Evolutionary conservation across 257 asterid species (phyloP).

Genomic region (Lithospermum erythrorhizon): DNA sequence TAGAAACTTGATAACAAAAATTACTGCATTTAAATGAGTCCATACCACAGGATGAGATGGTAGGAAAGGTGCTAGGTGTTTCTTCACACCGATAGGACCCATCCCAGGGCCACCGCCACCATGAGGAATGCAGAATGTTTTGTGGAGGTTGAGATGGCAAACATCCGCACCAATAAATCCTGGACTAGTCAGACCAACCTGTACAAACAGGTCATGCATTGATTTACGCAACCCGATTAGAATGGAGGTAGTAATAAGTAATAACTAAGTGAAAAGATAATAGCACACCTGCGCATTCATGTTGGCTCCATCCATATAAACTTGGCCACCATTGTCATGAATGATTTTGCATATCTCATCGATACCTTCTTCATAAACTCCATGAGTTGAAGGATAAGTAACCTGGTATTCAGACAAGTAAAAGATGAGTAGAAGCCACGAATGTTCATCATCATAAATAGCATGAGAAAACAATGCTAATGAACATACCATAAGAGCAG

Average conservation of each 20-base stretch:
- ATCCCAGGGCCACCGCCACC: slow-evolving; percentile 99
- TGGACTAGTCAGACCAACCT: slow-evolving; percentile 97
- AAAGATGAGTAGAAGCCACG: neutral
- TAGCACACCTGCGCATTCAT: slow-evolving; percentile 91
- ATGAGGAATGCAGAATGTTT: slow-evolving; percentile 95
- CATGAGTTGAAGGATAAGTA: slow-evolving; percentile 98
- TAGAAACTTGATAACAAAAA: neutral
- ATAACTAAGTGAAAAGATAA: neutral
- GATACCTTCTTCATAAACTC: slow-evolving; percentile 97
- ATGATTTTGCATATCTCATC: slow-evolving; percentile 92
- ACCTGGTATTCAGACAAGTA: slow-evolving; percentile 39
- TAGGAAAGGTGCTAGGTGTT: slow-evolving; percentile 80
- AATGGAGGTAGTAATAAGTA: no score
- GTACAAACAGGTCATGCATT: slow-evolving; percentile 8
- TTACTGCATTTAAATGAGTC: neutral
- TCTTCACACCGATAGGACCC: slow-evolving; percentile 99
- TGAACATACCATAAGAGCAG: slow-evolving; percentile 84
- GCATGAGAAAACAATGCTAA: neutral
- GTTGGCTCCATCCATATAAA: slow-evolving; percentile 99
- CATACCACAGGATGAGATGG: slow-evolving; percentile 98
- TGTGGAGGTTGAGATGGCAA: slow-evolving; percentile 97
- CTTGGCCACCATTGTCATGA: slow-evolving; percentile 98
- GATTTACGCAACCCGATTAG: neutral
- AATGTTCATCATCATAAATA: slow-evolving; percentile 7
- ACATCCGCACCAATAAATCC: slow-evolving; percentile 97